Conservation (phyloP, 768 basidiomycete species). For the Kwoniella sp. region DNA sequence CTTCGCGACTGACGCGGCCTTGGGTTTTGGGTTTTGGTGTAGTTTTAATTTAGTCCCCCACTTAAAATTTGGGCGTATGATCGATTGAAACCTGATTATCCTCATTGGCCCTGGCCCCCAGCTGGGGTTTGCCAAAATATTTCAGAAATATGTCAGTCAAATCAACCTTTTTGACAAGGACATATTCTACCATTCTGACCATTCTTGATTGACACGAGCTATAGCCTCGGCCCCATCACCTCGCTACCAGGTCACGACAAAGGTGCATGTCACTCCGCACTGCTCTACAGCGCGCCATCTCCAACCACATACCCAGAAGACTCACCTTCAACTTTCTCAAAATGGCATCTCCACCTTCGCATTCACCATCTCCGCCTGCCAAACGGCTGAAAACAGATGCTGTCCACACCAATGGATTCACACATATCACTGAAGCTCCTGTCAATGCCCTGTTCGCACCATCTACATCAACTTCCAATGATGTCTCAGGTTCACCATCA, state of each 20-base stretch:
- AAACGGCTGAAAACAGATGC: slow-evolving; percentile 34
- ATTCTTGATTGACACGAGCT: too few species aligned
- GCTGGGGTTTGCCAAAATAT: not conserved
- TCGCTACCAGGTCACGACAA: not conserved
- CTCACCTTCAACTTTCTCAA: not conserved
- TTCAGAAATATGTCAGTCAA: too few species aligned
- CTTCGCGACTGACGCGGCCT: slow-evolving; percentile 30
- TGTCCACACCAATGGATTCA: slow-evolving; percentile 8
- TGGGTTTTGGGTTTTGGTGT: not conserved
- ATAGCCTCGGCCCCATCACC: too few species aligned
- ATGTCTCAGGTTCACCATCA: not conserved
- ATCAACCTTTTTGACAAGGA: too few species aligned
- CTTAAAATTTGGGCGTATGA: slow-evolving; percentile 21
- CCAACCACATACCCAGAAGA: not conserved
- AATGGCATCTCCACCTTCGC: slow-evolving; percentile 25
- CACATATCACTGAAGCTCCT: slow-evolving; percentile 32
- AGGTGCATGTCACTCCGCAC: slow-evolving; percentile 9
- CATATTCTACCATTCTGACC: not conserved
- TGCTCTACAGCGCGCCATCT: not conserved
- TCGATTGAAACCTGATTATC: slow-evolving; percentile 6
- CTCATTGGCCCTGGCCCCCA: not conserved
- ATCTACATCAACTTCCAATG: not conserved
- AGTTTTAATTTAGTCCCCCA: slow-evolving; percentile 15
- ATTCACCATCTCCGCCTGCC: slow-evolving; percentile 31
- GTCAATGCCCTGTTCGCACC: slow-evolving; percentile 25